Evolutionary conservation across 108 stramenopile genomes (phyloP), one percentile per base, ranked within the genome.

Genomic region (Cyclotella kingstonii): DNA sequence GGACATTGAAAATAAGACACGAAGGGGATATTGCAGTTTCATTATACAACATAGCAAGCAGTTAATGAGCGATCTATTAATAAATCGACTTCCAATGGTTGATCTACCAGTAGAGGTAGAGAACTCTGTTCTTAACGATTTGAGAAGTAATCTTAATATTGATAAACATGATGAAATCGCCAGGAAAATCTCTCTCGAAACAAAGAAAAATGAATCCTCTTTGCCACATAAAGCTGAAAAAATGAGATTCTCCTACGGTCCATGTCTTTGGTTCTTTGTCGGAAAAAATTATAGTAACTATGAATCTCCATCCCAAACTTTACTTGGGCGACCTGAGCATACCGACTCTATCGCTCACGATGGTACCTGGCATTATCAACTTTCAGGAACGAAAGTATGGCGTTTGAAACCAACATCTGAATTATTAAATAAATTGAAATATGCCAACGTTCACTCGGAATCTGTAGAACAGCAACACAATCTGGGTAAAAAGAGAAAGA

Each of bases 351-450:
- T 95, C 12, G 71, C 81, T 30, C 89, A 91, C 66, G 91, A 93
- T 73, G 94, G 94, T 22, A 95, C 94, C 7, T 92, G 85, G 78
- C 91, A 95, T 73, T 89, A 82, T 73, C 94, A 95, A 54, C 45
- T 91, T 27, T 82, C 82, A 7, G 91, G 94, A 2, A 61, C 52
- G 17, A 95, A 95, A 39, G 53, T 51, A 19, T 95, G 94, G 94
- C 41, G 66, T 11, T 38, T 95, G 36, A 73, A 88, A 47, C 89
- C 94, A 17, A 88, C 91, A 11, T 38, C 56, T 4, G 68, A 87
- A 59, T 60, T 95, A 21, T 26, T 87, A 42, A 31, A 79, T 2
- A 79, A 57, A 36, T 60, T 67, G 60, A 55, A 52, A 1, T 29
- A 38, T 41, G 0, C 9, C 45, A 25, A 49, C 28, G 21, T 65